These are phyloP conservation scores for Fusarium guadeloupense DNA, from an alignment of 2,329 filamentous ascomycete species.

Conservation along the genomic window DNA sequence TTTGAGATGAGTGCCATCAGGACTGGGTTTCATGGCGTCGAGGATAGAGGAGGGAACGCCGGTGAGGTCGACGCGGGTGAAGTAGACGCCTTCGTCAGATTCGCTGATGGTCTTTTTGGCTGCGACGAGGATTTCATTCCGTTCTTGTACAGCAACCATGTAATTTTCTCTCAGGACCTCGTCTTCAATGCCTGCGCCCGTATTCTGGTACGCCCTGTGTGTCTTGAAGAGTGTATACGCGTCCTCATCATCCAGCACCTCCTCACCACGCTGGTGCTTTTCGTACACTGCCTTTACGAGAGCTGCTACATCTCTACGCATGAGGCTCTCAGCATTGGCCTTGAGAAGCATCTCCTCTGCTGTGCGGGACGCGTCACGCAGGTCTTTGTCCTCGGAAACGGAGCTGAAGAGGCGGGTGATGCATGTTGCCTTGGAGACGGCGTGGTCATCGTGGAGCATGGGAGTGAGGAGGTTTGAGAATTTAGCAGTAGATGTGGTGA, in stretches of 20 bases:
- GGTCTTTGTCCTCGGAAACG: constrained; percentile 34
- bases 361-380: constrained; percentile 43
- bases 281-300: constrained; percentile 38
- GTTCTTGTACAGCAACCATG: constrained; percentile 34
- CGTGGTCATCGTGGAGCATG: constrained; percentile 37
- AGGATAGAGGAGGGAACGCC: constrained; percentile 36
- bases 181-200: constrained; percentile 39
- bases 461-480: constrained; percentile 36
- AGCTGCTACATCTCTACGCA: constrained; percentile 40
- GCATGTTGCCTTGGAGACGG: constrained; percentile 17
- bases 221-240: constrained; percentile 40
- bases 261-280: constrained; percentile 23
- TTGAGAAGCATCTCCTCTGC: constrained; percentile 36
- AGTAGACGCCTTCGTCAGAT: constrained; percentile 38
- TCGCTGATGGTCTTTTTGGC: constrained; percentile 41
- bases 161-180: constrained; percentile 28
- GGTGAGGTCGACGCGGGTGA: constrained; percentile 26
- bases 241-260: constrained; percentile 29
- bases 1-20: constrained; percentile 18
- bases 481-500: constrained; percentile 33
- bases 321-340: constrained; percentile 27
- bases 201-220: constrained; percentile 41
- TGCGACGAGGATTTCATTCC: constrained; percentile 38
- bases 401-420: constrained; percentile 41
- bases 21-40: constrained; percentile 26